Evolutionary conservation across 2,329 filamentous ascomycete species (phyloP).

Genomic region (Aspergillaceae sp.): DNA sequence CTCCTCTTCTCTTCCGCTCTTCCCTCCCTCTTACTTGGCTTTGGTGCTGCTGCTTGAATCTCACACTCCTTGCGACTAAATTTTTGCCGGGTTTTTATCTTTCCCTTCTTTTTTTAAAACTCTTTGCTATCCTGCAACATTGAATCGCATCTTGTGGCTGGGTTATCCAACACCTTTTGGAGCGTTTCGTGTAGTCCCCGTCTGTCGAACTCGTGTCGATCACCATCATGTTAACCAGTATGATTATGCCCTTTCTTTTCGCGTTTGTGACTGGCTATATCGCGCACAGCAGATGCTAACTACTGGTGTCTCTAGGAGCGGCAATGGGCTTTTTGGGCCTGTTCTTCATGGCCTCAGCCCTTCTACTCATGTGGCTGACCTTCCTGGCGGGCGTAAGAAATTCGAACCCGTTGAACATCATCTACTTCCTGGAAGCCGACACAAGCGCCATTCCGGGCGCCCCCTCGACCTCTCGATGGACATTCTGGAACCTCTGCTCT

Average conservation of each 20-base stretch:
- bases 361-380: slow-evolving; percentile 58
- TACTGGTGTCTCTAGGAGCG: slow-evolving; percentile 37
- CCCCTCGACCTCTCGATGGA: slow-evolving; percentile 67
- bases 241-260: slow-evolving; percentile 3
- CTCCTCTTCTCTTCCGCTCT: too few relatives aligned
- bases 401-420: slow-evolving; percentile 55
- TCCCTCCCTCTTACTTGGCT: too few relatives aligned
- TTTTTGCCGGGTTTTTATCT: neutral
- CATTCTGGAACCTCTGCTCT: slow-evolving; percentile 77
- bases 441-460: slow-evolving; percentile 65
- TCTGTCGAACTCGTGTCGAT: too few relatives aligned
- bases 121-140: neutral
- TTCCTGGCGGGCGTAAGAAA: slow-evolving; percentile 53
- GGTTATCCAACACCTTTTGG: too few relatives aligned
- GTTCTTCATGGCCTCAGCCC: slow-evolving; percentile 52
- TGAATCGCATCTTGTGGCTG: too few relatives aligned
- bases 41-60: too few relatives aligned
- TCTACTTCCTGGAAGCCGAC: slow-evolving; percentile 78
- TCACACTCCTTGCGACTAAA: too few relatives aligned
- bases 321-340: slow-evolving; percentile 50
- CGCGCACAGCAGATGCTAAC: slow-evolving; percentile 5
- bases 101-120: neutral
- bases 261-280: neutral
- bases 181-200: too few relatives aligned
- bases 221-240: slow-evolving; percentile 26